Percentiles rank a stretch among this genome's conserved stretches.
Evolutionary conservation across 2,329 filamentous ascomycete genomes (phyloP).

Genomic region (Scedosporium boydii): DNA sequence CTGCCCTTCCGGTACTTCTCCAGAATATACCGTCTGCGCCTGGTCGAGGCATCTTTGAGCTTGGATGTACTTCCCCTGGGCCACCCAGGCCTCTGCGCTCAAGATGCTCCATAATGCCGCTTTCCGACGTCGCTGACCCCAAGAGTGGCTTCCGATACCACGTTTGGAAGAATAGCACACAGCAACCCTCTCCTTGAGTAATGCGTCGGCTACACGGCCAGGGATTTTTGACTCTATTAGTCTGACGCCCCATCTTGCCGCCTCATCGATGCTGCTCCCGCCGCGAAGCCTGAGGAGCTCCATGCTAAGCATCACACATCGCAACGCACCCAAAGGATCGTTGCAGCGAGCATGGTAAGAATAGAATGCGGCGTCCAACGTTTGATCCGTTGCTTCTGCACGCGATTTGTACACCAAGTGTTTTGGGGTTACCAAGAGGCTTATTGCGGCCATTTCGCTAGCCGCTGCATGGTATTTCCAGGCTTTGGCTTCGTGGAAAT

Average conservation of each 20-base stretch:
- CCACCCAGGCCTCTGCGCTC: constrained; percentile 75
- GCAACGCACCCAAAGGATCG: constrained; percentile 68
- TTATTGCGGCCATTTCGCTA: constrained; percentile 89
- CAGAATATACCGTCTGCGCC: constrained; percentile 47
- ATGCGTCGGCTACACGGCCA: constrained; percentile 65
- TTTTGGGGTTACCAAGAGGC: constrained; percentile 68
- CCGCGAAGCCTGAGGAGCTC: constrained; percentile 78
- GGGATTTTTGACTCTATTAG: constrained; percentile 71
- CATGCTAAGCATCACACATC: constrained; percentile 64
- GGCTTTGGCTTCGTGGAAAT: constrained; percentile 91
- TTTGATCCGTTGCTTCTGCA: constrained; percentile 71
- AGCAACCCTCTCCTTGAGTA: constrained; percentile 78
- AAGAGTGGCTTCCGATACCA: constrained; percentile 54
- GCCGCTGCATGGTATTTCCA: constrained; percentile 92
- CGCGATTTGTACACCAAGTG: constrained; percentile 65
- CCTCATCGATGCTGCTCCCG: constrained; percentile 73
- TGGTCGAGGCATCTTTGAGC: constrained; percentile 69
- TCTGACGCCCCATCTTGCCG: constrained; percentile 73
- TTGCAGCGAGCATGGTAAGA: constrained; percentile 83
- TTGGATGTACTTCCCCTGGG: constrained; percentile 65
- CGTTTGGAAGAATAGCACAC: constrained; percentile 71
- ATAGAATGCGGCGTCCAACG: constrained; percentile 85
- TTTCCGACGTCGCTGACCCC: constrained; percentile 70
- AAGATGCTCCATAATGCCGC: constrained; percentile 83
- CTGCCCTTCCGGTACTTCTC: constrained; percentile 38